Base-by-base conservation (phyloP, 108 stramenopile genomes). In the Conticribra guillardii region DNA sequence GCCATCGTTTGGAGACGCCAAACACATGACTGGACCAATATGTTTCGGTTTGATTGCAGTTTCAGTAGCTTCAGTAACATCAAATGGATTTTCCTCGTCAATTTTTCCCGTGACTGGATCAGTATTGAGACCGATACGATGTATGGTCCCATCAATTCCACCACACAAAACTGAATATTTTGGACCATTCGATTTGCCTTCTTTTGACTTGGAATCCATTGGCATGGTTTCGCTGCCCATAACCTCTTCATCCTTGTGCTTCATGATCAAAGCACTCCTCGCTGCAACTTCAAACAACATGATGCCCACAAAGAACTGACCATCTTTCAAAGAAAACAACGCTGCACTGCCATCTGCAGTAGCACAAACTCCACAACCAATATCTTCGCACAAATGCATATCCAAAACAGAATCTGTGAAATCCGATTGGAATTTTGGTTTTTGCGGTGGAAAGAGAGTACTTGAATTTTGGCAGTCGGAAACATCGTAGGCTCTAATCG, bases 1-100 rank as follows among this genome's bases (percentile, higher is more conserved):
- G 11, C 84, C 87, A 34, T 80, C 71, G 34, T 62, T 31, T 17
- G 87, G 85, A 52, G 74, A 81, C 15, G 63, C 74, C 60, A 91
- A 26, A 48, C 78, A 66, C 51, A 81, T 73, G 7, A 88, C 79
- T 22, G 68, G 76, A 29, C 74, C 84, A 57, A 60, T 50, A 70
- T 88, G 87, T 4, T 57, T 62, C 0, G 85, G 87, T 45, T 68
- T 62, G 23, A 86, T 60, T 30, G 64, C 48, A 18, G 71, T 73
- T 3, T 71, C 64, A 32, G 57, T 53, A 19, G 65, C 32, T 19
- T 73, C 72, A 19, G 37, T 46, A 37, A 66, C 71, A 21, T 19
- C 37, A 34, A 73, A 79, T 26, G 77, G 77, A 19, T 73, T 51
- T 51, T 66, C 54, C 18, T 64, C 64, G 4, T 81, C 62, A 15